Evolutionary conservation across 2,329 filamentous ascomycete genomes (phyloP).

Genomic region (Neoscytalidium dimidiatum): DNA sequence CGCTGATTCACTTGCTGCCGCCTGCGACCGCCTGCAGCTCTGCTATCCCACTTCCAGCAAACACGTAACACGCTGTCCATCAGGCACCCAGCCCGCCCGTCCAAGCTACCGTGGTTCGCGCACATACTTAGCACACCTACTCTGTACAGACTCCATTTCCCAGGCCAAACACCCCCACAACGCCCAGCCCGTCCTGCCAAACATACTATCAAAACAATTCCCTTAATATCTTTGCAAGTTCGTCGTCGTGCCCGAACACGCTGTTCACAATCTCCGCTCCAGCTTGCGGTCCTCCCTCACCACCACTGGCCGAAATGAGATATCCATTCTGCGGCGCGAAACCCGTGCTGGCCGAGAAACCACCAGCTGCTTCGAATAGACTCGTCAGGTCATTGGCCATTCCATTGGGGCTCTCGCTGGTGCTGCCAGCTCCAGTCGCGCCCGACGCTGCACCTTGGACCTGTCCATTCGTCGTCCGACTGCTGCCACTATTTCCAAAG

Average conservation of each 20-base stretch:
- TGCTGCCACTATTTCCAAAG: constrained; percentile 36
- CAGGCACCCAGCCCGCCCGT: not conserved
- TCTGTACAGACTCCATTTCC: not conserved
- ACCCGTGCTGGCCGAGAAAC: constrained; percentile 34
- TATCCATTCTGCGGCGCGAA: constrained; percentile 24
- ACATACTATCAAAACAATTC: constrained; percentile 54
- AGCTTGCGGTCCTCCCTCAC: constrained; percentile 33
- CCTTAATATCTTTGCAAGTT: constrained; percentile 60
- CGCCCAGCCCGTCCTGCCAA: not conserved
- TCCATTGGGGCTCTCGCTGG: constrained; percentile 59
- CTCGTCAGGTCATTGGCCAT: constrained; percentile 65
- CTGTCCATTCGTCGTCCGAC: constrained; percentile 11
- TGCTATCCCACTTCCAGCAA: constrained; percentile 1
- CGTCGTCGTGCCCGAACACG: constrained; percentile 58
- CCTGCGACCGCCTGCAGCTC: not conserved
- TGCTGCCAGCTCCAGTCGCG: not conserved
- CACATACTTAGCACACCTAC: not conserved
- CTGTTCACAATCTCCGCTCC: constrained; percentile 32
- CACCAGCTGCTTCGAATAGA: constrained; percentile 64
- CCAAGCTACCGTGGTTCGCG: not conserved
- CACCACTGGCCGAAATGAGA: constrained; percentile 43
- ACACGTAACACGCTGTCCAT: not conserved
- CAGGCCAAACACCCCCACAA: not conserved
- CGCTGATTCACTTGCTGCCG: not conserved
- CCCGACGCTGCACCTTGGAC: not conserved